phyloP scores from a whole-genome alignment of 2,329 filamentous ascomycete genomes.

The Colletotrichum lupini region DNA sequence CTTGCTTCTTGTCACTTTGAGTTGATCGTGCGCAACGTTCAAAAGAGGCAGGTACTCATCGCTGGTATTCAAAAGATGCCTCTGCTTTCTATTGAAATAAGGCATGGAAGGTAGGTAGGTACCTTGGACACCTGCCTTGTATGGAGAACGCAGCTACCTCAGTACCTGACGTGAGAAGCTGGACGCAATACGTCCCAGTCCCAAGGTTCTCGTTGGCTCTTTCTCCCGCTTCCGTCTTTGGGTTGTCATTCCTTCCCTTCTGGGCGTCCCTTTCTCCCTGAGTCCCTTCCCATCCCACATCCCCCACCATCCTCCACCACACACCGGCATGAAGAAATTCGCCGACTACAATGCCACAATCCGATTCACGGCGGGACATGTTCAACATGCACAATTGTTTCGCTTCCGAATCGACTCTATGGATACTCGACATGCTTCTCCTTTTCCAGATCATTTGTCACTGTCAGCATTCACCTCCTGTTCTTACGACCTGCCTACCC shows the following conservation, averaged over 20 bases:
- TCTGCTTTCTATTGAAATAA: neutral
- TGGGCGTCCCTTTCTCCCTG: neutral
- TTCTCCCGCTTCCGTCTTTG: neutral
- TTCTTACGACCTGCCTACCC: neutral
- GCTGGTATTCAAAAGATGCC: neutral
- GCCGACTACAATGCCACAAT: slow-evolving; percentile 2
- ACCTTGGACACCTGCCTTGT: no score
- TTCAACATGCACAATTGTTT: slow-evolving; percentile 14
- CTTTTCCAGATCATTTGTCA: neutral
- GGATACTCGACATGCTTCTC: neutral
- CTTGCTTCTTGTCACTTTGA: neutral
- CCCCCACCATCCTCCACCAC: neutral
- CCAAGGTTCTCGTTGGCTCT: neutral
- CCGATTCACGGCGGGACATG: neutral
- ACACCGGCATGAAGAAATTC: neutral
- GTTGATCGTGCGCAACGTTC: neutral
- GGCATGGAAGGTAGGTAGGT: neutral
- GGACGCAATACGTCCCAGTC: neutral
- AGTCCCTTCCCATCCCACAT: neutral
- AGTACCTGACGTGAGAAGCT: neutral
- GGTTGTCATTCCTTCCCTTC: slow-evolving; percentile 17
- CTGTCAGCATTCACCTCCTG: neutral
- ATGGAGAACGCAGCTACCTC: no score
- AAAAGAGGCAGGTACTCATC: neutral
- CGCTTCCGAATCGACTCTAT: neutral